These are phyloP conservation scores for Quillaja saponaria DNA, from an alignment of 306 rosid species.

Conservation along the genomic window DNA sequence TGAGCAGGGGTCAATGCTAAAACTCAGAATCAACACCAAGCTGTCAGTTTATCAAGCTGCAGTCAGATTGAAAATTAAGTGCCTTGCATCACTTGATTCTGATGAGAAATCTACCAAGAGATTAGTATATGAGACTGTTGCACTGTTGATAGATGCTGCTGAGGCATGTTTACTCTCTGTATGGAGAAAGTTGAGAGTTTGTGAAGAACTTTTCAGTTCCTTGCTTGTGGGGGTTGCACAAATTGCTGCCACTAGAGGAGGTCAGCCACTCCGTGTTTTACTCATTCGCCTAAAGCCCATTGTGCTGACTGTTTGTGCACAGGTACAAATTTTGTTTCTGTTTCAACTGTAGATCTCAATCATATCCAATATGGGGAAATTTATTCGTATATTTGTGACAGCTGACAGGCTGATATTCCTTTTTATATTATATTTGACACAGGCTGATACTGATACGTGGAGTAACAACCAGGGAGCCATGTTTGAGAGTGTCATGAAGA, in stretches of 20 bases:
- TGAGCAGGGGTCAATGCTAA: slow-evolving; percentile 81
- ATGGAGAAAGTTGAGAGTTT: slow-evolving; percentile 83
- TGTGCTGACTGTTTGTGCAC: slow-evolving; percentile 83
- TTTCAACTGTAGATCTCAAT: slow-evolving; percentile 20
- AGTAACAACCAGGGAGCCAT: slow-evolving; percentile 77
- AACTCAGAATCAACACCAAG: slow-evolving; percentile 82
- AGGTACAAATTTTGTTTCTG: slow-evolving; percentile 50
- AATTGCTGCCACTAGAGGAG: slow-evolving; percentile 81
- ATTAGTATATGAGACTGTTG: slow-evolving; percentile 85
- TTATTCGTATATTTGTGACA: not conserved
- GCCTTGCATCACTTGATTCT: slow-evolving; percentile 68
- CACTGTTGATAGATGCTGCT: slow-evolving; percentile 86
- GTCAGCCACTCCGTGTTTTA: slow-evolving; percentile 88
- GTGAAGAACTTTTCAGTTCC: slow-evolving; percentile 87
- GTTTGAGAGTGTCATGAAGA: slow-evolving; percentile 87
- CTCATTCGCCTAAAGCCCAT: slow-evolving; percentile 94
- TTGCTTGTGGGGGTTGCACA: slow-evolving; percentile 80
- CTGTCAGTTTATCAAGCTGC: slow-evolving; percentile 78
- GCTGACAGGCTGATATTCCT: no score
- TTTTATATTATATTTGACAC: no score
- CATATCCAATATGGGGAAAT: slow-evolving; percentile 18
- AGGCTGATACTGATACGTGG: slow-evolving; percentile 90
- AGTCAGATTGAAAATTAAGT: slow-evolving; percentile 60
- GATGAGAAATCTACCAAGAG: slow-evolving; percentile 79
- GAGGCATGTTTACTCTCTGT: slow-evolving; percentile 94